Percentiles rank a stretch among this genome's conserved stretches.
These are phyloP conservation scores for Sicyos edulis DNA, from an alignment of 306 rosid genomes.

Conservation along the genomic window DNA sequence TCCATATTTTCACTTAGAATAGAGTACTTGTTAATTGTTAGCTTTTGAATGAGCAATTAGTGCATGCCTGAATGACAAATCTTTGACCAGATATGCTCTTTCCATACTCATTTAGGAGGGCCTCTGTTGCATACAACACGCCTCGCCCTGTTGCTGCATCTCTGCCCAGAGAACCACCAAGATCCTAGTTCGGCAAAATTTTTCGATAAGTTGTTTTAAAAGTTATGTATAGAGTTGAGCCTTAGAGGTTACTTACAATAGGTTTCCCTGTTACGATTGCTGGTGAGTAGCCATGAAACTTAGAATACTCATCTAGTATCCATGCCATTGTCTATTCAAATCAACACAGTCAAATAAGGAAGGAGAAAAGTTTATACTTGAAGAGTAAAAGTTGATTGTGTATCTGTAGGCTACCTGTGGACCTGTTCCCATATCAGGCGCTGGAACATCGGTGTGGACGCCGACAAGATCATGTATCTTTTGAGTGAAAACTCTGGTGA, in stretches of 20 bases:
- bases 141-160: conserved; percentile 96
- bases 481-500: conserved; percentile 90
- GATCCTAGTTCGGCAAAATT: conserved; percentile 44
- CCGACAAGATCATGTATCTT: conserved; percentile 90
- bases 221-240: background rate
- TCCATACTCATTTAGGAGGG: conserved; percentile 76
- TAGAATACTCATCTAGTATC: conserved; percentile 92
- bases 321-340: conserved; percentile 92
- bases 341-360: conserved; percentile 9
- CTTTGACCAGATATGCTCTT: conserved; percentile 69
- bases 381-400: background rate
- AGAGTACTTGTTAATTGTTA: background rate
- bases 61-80: conserved; percentile 69
- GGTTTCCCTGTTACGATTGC: conserved; percentile 97
- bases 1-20: conserved; percentile 2
- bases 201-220: background rate
- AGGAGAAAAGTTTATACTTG: background rate
- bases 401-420: conserved; percentile 53
- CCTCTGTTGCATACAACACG: conserved; percentile 82
- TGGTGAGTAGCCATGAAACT: conserved; percentile 90
- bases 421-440: conserved; percentile 98
- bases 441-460: conserved; percentile 80
- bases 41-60: background rate
- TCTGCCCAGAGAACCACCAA: conserved; percentile 89
- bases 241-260: conserved; percentile 39